phyloP scores from a whole-genome alignment of 2,329 filamentous ascomycete species.

The Colletotrichum coccodes region DNA sequence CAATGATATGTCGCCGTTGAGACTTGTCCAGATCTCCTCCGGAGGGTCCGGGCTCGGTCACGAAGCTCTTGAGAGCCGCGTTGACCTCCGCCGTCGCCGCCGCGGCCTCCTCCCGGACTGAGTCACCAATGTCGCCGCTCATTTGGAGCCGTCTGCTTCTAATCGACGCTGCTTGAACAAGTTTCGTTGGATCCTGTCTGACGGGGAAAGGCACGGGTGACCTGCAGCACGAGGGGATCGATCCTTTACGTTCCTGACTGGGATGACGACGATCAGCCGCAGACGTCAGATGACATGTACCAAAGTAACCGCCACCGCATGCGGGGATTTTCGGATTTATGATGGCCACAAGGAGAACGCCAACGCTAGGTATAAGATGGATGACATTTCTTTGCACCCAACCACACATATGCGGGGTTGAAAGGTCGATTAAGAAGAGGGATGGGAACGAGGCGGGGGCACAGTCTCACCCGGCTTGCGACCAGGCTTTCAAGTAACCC shows the following conservation, averaged over 20 bases:
- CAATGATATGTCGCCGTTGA: slow-evolving; percentile 20
- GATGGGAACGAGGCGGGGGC: too few species aligned
- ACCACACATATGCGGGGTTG: too few species aligned
- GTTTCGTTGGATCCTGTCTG: background rate
- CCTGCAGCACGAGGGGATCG: background rate
- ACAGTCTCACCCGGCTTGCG: too few species aligned
- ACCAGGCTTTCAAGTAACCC: background rate
- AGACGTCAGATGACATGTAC: background rate
- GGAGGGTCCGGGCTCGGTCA: background rate
- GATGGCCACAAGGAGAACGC: too few species aligned
- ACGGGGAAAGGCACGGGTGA: background rate
- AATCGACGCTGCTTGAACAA: background rate
- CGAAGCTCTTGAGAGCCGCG: slow-evolving; percentile 11
- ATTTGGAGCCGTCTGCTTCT: background rate
- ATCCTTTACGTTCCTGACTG: background rate
- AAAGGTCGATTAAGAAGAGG: too few species aligned
- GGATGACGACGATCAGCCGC: background rate
- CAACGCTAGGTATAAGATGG: too few species aligned
- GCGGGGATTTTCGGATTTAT: too few species aligned
- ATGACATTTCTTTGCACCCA: too few species aligned
- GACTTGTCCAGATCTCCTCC: slow-evolving; percentile 20
- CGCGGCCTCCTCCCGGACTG: slow-evolving; percentile 16
- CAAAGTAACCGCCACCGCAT: background rate
- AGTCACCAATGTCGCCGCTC: background rate
- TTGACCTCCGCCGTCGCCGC: slow-evolving; percentile 21